Conservation (phyloP, 306 rosid species). For the Vicia sativa region DNA sequence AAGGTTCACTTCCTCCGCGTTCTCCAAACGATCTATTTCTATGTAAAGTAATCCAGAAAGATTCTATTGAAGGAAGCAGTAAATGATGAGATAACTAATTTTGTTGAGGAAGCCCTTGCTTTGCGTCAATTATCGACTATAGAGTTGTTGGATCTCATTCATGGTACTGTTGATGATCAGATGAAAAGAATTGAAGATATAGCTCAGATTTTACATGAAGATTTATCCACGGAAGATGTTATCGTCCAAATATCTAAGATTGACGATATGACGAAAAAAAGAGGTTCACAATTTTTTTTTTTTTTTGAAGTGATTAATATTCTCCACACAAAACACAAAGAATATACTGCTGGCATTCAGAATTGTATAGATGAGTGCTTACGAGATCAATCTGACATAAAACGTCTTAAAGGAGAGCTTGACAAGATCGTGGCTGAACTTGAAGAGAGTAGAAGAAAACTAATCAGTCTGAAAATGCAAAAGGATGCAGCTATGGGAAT, state of each 20-base stretch:
- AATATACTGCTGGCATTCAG: constrained; percentile 59
- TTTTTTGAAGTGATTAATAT: constrained; percentile 52
- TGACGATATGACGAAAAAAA: constrained; percentile 76
- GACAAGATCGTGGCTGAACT: constrained; percentile 84
- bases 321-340: constrained; percentile 72
- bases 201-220: constrained; percentile 49
- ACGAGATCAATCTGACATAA: constrained; percentile 64
- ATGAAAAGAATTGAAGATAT: constrained; percentile 55
- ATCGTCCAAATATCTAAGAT: constrained; percentile 66
- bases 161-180: constrained; percentile 56
- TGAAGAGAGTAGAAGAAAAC: constrained; percentile 89
- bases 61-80: constrained; percentile 55
- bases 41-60: constrained; percentile 77
- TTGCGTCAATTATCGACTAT: constrained; percentile 63
- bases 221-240: constrained; percentile 73
- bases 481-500: constrained; percentile 66
- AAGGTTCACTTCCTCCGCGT: constrained; percentile 68
- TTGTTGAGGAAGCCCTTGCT: constrained; percentile 71
- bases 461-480: constrained; percentile 86
- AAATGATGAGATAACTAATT: constrained; percentile 45
- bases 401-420: constrained; percentile 77
- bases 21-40: constrained; percentile 82
- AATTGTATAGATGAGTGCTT: constrained; percentile 48
- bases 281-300: constrained; percentile 71
- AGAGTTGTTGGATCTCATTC: constrained; percentile 60